Evolutionary conservation across 1,284 basidiomycete species (phyloP), one percentile per base, ranked within the genome.

Genomic region (Uromyces viciae-fabae): DNA sequence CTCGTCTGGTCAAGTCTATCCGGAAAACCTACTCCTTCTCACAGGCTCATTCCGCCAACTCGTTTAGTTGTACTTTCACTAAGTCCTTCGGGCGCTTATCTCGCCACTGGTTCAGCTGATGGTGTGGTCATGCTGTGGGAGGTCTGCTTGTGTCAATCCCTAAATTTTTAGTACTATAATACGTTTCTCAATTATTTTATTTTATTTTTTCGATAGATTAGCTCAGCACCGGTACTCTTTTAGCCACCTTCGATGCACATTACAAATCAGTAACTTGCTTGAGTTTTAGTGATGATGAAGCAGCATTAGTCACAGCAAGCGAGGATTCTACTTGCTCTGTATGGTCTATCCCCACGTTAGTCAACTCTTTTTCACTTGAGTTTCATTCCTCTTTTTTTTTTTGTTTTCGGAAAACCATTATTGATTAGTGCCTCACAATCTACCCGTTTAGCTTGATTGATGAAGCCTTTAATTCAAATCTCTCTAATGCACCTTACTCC

Each of bases 51-150:
- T 22, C 88, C 98, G 0, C 94, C 96, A 0, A 94, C 98, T 86
- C 93, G 92, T 84, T 87, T 98, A 71, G 89, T 91, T 15, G 94
- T 92, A 83, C 89, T 98, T 56, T 88, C 92, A 1, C 85, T 93
- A 5, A 93, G 95, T 85, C 89, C 89, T 3, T 88, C 88, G 71
- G 94, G 94, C 1, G 87, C 88, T 28, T 93, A 91, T 83, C 93
- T 93, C 83, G 95, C 94, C 0, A 94, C 92, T 17, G 96, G 95
- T 31, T 95, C 94, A 0, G 87, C 89, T 1, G 92, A 93, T 84
- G 96, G 96, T 38, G 91, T 94, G 74, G 90, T 98, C 84, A 95
- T 95, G 85, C 87, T 99, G 0, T 99, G 96, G 96, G 94, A 97
- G 92, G 94, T 91, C 83, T 84, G 90, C 88, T 69, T 25, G 43